Base-by-base conservation (phyloP, 331 rosid genomes). In the Quercus phellos region DNA sequence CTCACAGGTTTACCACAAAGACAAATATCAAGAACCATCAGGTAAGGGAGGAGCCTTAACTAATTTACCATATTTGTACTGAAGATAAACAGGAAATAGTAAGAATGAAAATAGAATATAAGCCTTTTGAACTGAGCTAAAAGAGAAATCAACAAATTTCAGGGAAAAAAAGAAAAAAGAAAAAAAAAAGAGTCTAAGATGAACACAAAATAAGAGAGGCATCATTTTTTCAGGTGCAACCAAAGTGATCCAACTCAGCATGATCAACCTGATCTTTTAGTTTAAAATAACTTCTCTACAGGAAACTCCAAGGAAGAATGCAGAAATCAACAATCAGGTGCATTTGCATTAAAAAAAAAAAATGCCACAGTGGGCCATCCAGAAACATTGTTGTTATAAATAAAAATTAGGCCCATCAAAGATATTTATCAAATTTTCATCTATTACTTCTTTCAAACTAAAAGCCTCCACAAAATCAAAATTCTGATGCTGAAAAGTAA, bases 401-500 rank as follows among this genome's bases (percentile, higher is more conserved):
- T 46, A 46, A 46, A 46, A 13, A 46, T 46, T 46, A 46, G 38
- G 68, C 19, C 9, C 17, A 34, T 35, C 6, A 24, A 61, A 26
- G 26, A 68, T 27, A 66, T 6, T 18, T 66, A 66, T 34, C 17
- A 22, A 38, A 74, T 34, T 13, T 13, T 13, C 35, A 54, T 19
- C 42, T 27, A 21, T 29, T 26, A 54, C 26, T 27, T 34, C 10
- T 38, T 24, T 22, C 55, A 46, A 58, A 80, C 70, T 34, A 7
- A 32, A 73, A 79, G 46, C 58, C 72, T 55, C 53, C 43, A 68
- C 42, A 71, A 13, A 43, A 79, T 79, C n/a, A 79, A 34, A 46
- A 73, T 55, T 24, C 27, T 18, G 18, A 78, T 69, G 78, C 74
- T 60, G 35, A 82, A 82, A 74, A 32, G 61, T 50, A 86, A 77